Evolutionary conservation across 306 rosid genomes (phyloP), one percentile per base, ranked within the genome.

Genomic region (Begonia loranthoides): DNA sequence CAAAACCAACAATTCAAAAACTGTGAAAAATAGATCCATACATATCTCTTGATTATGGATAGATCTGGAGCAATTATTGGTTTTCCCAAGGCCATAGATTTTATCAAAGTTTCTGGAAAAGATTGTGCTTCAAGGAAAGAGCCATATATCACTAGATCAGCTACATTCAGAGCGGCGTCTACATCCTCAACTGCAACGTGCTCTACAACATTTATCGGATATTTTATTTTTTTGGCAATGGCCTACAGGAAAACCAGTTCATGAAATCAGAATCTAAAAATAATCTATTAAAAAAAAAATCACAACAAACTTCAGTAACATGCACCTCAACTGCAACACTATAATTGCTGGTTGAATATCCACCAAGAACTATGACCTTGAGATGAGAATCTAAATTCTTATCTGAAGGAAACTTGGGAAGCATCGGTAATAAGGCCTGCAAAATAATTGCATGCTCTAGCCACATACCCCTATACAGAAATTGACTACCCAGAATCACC

Each of bases 31-130:
- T 6, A 52, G 45, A 51, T 65, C 57, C 80, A 10, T 79, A 92
- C 99, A 62, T 81, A 67, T 86, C 83, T 87, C 62, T 72, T 76
- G 73, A 92, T 87, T 59, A 68, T 70, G 70, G 87, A 59, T 63
- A 79, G 75, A 75, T 87, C 84, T 0, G 96, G 93, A 63, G 96
- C 96, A 41, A 92, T 64, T 68, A 87, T 73, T 66, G 93, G 96
- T 49, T 87, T 92, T 67, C 68, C 96, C 52, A 83, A 87, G 79
- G 87, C 67, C 99, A 92, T 80, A 51, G 96, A 95, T 77, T 79
- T 83, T 52, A 73, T 49, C 72, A 92, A 77, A 77, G 80, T 63
- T 65, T 74, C 84, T 1, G 96, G 99, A 70, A 92, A 87, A 45
- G 82, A 76, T 67, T 71, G 87, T 56, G 80, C 96, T 69, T 86